phyloP scores from a whole-genome alignment of 2,329 filamentous ascomycete species.

The Hypomyces perniciosus region DNA sequence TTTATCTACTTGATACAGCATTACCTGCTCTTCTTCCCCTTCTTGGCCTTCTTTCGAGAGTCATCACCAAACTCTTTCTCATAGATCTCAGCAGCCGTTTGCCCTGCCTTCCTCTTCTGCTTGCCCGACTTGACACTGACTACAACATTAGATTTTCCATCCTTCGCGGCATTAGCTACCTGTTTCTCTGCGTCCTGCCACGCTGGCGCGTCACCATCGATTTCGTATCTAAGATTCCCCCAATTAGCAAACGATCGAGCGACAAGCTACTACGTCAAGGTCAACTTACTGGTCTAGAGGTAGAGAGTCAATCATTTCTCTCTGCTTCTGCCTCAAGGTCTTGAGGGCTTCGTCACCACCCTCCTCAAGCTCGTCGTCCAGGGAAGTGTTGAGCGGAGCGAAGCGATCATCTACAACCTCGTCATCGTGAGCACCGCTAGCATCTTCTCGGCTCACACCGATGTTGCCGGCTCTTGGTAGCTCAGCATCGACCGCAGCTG shows the following conservation, averaged over 20 bases:
- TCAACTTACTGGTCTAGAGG: slow-evolving; percentile 63
- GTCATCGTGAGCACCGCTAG: slow-evolving; percentile 61
- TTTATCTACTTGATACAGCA: not conserved
- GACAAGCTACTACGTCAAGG: not conserved
- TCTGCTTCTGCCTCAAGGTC: slow-evolving; percentile 71
- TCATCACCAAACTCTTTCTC: slow-evolving; percentile 53
- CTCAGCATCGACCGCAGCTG: slow-evolving; percentile 63
- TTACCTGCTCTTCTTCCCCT: slow-evolving; percentile 25
- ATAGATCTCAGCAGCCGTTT: slow-evolving; percentile 55
- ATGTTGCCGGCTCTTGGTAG: slow-evolving; percentile 54
- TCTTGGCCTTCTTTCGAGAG: slow-evolving; percentile 52
- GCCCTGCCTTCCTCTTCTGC: slow-evolving; percentile 65
- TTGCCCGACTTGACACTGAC: slow-evolving; percentile 81
- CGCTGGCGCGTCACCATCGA: slow-evolving; percentile 54
- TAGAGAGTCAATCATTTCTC: slow-evolving; percentile 82
- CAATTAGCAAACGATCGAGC: not conserved
- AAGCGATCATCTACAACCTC: slow-evolving; percentile 61
- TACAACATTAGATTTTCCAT: slow-evolving; percentile 52
- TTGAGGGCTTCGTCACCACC: slow-evolving; percentile 70
- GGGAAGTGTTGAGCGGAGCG: slow-evolving; percentile 60
- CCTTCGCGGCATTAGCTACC: slow-evolving; percentile 52
- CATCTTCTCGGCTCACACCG: slow-evolving; percentile 54
- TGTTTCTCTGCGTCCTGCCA: slow-evolving; percentile 73
- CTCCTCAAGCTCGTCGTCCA: slow-evolving; percentile 80
- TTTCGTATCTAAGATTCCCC: slow-evolving; percentile 49